Evolutionary conservation across 441 rosid genomes (phyloP).

Genomic region (Jatropha podagrica): DNA sequence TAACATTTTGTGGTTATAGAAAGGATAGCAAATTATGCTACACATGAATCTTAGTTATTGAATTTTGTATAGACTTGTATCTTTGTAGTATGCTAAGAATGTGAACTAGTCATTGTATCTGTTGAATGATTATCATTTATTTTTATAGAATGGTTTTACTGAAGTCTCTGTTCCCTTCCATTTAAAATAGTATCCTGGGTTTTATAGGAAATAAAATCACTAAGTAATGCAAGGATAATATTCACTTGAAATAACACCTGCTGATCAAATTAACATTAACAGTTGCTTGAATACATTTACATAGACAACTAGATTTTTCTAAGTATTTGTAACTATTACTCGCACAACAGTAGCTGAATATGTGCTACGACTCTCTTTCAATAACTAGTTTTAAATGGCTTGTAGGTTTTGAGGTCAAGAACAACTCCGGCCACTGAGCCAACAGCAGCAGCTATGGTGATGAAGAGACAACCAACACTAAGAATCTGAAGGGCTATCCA

Average conservation of each 20-base stretch:
- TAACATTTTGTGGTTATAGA: background rate
- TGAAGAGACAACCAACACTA: constrained; percentile 49
- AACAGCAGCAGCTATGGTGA: constrained; percentile 59
- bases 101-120: background rate
- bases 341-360: background rate
- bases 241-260: background rate
- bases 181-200: background rate
- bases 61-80: background rate
- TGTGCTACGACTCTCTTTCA: constrained; percentile 15
- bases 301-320: too few relatives aligned
- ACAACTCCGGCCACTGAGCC: constrained; percentile 72
- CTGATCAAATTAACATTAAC: background rate
- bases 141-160: background rate
- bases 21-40: background rate
- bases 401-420: constrained; percentile 55
- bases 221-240: background rate
- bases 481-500: constrained; percentile 66
- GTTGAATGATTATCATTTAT: background rate
- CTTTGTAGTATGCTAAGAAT: background rate
- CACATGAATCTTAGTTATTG: background rate
- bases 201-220: too few relatives aligned
- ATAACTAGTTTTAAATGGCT: constrained; percentile 51
- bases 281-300: background rate
- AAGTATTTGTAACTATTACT: background rate
- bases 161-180: background rate